A percentile compares a stretch with the other conserved stretches of the same genome.
phyloP scores from a whole-genome alignment of 2,329 filamentous ascomycete species.

The Beauveria caledonica region DNA sequence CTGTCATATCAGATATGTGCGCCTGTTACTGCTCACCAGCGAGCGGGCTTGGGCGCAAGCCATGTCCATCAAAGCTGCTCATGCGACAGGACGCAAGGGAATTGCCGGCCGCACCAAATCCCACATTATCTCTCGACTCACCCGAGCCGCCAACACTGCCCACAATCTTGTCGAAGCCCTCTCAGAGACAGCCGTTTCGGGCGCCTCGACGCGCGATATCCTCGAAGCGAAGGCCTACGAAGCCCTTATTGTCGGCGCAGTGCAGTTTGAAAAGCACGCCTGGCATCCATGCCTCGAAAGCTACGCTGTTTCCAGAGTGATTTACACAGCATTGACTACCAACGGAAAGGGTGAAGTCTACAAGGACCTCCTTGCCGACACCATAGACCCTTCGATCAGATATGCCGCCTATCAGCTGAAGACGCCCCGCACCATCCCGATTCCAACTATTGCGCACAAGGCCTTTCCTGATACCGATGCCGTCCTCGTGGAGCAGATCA shows the following conservation, averaged over 20 bases:
- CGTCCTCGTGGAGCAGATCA: conserved; percentile 56
- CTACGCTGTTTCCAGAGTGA: conserved; percentile 69
- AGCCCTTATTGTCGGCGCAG: conserved; percentile 65
- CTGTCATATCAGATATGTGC: conserved; percentile 51
- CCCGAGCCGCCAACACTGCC: conserved; percentile 68
- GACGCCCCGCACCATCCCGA: conserved; percentile 74
- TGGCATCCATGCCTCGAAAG: conserved; percentile 73
- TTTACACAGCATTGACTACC: conserved; percentile 69
- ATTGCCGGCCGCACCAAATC: conserved; percentile 72
- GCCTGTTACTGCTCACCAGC: conserved; percentile 74
- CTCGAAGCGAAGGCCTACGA: conserved; percentile 84
- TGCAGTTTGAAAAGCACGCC: conserved; percentile 77
- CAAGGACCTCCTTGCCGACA: conserved; percentile 77
- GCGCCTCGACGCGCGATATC: conserved; percentile 61
- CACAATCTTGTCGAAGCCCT: conserved; percentile 60
- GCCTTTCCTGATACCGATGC: conserved; percentile 63
- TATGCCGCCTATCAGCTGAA: conserved; percentile 92
- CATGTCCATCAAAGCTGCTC: conserved; percentile 84
- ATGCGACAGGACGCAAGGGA: conserved; percentile 70
- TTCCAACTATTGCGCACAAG: conserved; percentile 68
- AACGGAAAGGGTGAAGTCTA: conserved; percentile 60
- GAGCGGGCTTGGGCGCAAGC: conserved; percentile 94
- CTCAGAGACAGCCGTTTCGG: conserved; percentile 51
- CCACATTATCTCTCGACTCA: conserved; percentile 81
- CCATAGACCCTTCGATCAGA: conserved; percentile 85